Evolutionary conservation across 495 filamentous ascomycete genomes (phyloP), one percentile per base, ranked within the genome.

Genomic region (Geoglossum glabrum): DNA sequence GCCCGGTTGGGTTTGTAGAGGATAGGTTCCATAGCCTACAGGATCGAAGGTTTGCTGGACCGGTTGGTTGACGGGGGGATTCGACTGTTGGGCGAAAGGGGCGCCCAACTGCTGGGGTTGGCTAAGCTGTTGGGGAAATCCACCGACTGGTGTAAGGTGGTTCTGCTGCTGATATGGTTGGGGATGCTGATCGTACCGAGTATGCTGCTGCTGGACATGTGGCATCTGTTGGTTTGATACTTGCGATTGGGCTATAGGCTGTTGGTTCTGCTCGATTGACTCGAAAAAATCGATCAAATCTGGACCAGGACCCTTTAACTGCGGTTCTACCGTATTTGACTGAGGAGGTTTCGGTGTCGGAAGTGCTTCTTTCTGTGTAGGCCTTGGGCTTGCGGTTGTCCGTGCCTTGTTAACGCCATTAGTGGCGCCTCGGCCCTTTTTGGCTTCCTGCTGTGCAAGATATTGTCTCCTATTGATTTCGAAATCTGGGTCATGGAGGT

Each of bases 201-300:
- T 72, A 11, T 49, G 69, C 61, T 65, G 60, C 59, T 68, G 71
- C 58, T 64, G 61, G 59, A 70, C 55, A 57, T 69, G 70, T 45
- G 64, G 64, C 8, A 59, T 34, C 67, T 76, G 73, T 57, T 73
- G 66, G 31, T 63, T 61, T 54, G 67, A 61, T 55, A 71, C 69
- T 23, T 62, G 56, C 57, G 67, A 68, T 61, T 73, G 69, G 70
- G 82, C 82, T 68, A 85, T 79, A 1, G 76, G 75, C 59, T 89
- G 87, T 68, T 90, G 87, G 60, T 90, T 90, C 63, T 86, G 83
- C 64, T 97, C 89, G 64, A 99, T 97, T 1, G 90, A 90, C 60
- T 92, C 92, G 66, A 99, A 99, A 68, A 99, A 95, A 67, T 99
- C 92, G 63, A 99, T 99, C 55, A 99, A 72, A 70, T 97, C 86